These are phyloP conservation scores for Camelina sativa DNA, from an alignment of 345 rosid genomes.

Conservation along the genomic window DNA sequence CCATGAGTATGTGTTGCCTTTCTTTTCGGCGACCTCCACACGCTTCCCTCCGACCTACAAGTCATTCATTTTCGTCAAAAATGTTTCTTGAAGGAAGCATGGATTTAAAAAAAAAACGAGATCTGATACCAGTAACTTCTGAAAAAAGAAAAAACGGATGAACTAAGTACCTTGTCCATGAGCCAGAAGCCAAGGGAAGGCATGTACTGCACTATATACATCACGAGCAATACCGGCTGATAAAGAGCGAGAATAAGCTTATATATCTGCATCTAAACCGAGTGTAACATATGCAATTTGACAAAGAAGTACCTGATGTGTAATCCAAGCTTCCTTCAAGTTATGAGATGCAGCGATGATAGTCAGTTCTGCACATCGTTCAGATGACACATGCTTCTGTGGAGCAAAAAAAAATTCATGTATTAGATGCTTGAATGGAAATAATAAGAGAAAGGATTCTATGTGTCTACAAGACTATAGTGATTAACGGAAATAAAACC, in stretches of 20 bases:
- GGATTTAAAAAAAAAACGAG: not conserved
- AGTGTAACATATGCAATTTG: constrained; percentile 4
- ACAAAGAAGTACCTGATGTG: constrained; percentile 69
- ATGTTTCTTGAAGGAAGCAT: not conserved
- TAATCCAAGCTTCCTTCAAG: constrained; percentile 96
- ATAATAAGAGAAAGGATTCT: constrained; percentile 8
- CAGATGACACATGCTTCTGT: constrained; percentile 83
- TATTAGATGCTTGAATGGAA: constrained; percentile 15
- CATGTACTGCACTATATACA: constrained; percentile 93
- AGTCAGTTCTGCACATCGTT: constrained; percentile 84
- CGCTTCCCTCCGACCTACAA: constrained; percentile 77
- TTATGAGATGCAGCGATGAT: constrained; percentile 80
- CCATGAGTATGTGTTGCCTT: constrained; percentile 78
- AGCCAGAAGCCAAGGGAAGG: constrained; percentile 87
- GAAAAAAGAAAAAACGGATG: not conserved
- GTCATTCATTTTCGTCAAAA: not conserved
- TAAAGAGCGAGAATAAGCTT: constrained; percentile 6
- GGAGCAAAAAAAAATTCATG: constrained; percentile 5
- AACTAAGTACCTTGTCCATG: constrained; percentile 83
- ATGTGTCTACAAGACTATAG: constrained; percentile 13
- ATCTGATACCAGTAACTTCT: not conserved
- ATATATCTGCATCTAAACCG: not conserved
- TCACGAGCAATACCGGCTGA: constrained; percentile 91
- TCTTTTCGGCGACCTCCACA: constrained; percentile 73
- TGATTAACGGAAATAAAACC: not conserved